Evolutionary conservation across 208 protist species (phyloP), one percentile per base, ranked within the genome.

Genomic region (Balamuthia mandrillaris): DNA sequence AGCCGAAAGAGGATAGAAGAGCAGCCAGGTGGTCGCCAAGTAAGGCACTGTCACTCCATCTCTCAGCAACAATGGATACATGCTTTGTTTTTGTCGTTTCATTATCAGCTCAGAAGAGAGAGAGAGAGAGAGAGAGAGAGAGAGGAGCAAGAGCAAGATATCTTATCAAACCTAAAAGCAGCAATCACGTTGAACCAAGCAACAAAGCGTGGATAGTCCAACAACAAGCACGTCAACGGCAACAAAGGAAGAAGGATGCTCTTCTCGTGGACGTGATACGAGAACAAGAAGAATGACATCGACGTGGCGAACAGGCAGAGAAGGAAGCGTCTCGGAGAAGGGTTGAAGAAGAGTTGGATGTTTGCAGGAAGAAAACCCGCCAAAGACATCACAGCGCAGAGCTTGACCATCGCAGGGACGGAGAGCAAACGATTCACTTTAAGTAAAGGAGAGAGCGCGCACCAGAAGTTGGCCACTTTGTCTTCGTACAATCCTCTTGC

Each of bases 401-500:
- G 18, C 42, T 33, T 65, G 47, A 85, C 39, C 14, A 88, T n/a
- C 18, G 42, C n/a, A 18, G 83, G 24, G 10, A 1, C 37, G n/a
- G 37, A 24, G 29, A 89, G 51, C 35, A 85, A 51, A 1, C 49
- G 35, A 51, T 75, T 90, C 1, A 94, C 29, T 66, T 96, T 96
- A 10, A 94, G 6, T 45, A 94, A 10, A 0, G 79, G 51, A 27
- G 54, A 89, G 12, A 91, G 49, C 7, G 85, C 56, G 75, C 95
- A 97, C 96, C 96, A 97, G 49, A 97, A 74, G 52, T 96, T 97
- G 18, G 96, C 96, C 3, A 96, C 95, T 83, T 97, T 97, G 84
- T 97, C 96, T 56, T 97, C 96, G 88, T 87, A 97, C 10, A 97
- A 54, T 2, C 95, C 95, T 61, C 96, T 86, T 0, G 27, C 78